Conservation (phyloP, 2,329 filamentous ascomycete genomes). For the Aspergillus quadrilineatus region DNA sequence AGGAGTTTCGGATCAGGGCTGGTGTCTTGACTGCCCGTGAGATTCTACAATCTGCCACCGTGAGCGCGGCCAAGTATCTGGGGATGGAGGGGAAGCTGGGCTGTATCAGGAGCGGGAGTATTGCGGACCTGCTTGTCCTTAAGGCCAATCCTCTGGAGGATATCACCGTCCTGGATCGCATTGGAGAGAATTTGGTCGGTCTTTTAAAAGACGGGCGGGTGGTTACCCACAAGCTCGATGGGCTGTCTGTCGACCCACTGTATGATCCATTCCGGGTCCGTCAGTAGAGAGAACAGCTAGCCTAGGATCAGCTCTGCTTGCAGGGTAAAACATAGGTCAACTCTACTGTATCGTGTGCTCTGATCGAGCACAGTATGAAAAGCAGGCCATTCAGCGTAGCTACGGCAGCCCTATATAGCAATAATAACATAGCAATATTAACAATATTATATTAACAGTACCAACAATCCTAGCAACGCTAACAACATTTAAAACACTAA, state of each 20-base stretch:
- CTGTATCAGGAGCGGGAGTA: constrained; percentile 51
- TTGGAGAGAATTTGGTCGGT: constrained; percentile 49
- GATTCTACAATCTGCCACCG: constrained; percentile 52
- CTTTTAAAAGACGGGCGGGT: constrained; percentile 59
- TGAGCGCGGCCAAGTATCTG: constrained; percentile 54
- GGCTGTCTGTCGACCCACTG: neutral
- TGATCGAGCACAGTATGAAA: too few species aligned
- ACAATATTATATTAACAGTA: too few species aligned
- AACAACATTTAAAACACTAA: too few species aligned
- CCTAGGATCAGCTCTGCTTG: too few species aligned
- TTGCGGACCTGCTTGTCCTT: constrained; percentile 55
- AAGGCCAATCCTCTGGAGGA: constrained; percentile 56
- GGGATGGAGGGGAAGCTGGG: constrained; percentile 51
- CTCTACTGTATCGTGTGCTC: too few species aligned
- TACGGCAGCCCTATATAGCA: too few species aligned
- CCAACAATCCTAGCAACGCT: too few species aligned
- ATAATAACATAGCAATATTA: too few species aligned
- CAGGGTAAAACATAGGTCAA: too few species aligned
- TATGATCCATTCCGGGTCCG: neutral
- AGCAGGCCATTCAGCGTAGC: too few species aligned
- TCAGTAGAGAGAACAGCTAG: neutral
- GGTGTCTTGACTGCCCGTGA: constrained; percentile 44
- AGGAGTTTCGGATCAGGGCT: constrained; percentile 50
- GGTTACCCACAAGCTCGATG: neutral
- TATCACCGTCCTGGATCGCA: constrained; percentile 51